Conservation (phyloP, 305 asterid species). For the Fraxinus baroniana region DNA sequence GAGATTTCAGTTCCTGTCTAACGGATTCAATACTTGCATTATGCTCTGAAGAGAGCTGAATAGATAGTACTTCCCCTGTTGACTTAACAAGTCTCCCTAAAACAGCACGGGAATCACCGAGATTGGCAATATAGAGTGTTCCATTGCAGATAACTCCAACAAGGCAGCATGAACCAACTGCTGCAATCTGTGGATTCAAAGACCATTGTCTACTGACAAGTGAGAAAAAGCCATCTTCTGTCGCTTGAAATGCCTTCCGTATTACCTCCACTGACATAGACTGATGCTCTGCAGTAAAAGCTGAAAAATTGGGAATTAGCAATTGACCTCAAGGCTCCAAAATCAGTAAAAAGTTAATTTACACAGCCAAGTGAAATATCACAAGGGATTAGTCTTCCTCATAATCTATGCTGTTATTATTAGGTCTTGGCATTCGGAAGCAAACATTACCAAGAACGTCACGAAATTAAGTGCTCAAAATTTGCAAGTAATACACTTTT, state of each 20-base stretch:
- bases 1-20: constrained; percentile 73
- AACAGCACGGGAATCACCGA: constrained; percentile 93
- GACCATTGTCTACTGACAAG: constrained; percentile 79
- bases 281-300: constrained; percentile 75
- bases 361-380: constrained; percentile 2
- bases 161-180: constrained; percentile 95
- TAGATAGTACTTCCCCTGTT: constrained; percentile 82
- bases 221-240: constrained; percentile 83
- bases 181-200: constrained; percentile 75
- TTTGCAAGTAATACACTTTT: not conserved
- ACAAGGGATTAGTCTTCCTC: not conserved
- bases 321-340: not conserved
- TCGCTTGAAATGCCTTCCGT: constrained; percentile 82
- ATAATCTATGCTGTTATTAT: not conserved
- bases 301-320: constrained; percentile 36
- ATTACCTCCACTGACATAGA: constrained; percentile 82
- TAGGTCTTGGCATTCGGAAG: not conserved
- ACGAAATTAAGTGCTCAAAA: not conserved
- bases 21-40: constrained; percentile 81
- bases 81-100: constrained; percentile 85
- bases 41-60: constrained; percentile 92
- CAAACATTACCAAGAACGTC: not conserved
- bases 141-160: constrained; percentile 82
- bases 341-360: not conserved
- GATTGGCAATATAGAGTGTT: constrained; percentile 72